A percentile compares a stretch with the other conserved stretches of the same genome.
Conservation (phyloP, 192 early-diverging fungal species). For the Coemansia nantahalensis region DNA sequence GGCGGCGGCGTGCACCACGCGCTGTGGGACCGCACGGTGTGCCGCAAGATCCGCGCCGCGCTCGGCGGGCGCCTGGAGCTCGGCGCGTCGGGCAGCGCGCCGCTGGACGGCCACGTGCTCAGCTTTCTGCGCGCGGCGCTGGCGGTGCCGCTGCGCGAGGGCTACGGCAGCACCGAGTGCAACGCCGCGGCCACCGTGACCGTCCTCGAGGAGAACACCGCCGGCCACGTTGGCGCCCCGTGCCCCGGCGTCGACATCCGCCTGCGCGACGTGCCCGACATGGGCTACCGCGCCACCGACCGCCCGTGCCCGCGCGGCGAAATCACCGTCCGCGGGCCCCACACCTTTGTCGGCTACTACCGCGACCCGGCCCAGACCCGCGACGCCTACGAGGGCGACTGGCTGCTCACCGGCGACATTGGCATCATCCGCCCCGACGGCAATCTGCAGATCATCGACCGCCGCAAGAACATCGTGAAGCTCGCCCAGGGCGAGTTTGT, state of each 20-base stretch:
- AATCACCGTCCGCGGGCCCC: constrained; percentile 74
- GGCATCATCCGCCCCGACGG: constrained; percentile 71
- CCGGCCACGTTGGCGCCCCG: constrained; percentile 77
- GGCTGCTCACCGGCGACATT: constrained; percentile 89
- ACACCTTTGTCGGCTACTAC: constrained; percentile 78
- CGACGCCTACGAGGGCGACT: constrained; percentile 76
- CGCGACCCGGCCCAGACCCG: constrained; percentile 74
- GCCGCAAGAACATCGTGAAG: constrained; percentile 80
- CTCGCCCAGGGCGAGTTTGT: constrained; percentile 91
- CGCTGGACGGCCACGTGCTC: constrained; percentile 63
- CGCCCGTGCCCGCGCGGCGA: constrained; percentile 86
- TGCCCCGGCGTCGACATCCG: constrained; percentile 78
- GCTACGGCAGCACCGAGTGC: constrained; percentile 52
- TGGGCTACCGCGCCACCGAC: constrained; percentile 82
- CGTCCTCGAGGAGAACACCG: constrained; percentile 27
- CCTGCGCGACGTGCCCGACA: constrained; percentile 83
- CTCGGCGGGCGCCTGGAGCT: constrained; percentile 73
- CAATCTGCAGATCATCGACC: constrained; percentile 78
- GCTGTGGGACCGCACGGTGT: constrained; percentile 85
- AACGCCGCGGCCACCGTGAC: constrained; percentile 30
- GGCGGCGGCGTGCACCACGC: constrained; percentile 60
- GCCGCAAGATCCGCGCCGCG: constrained; percentile 74
- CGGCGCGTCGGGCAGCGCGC: constrained; percentile 67
- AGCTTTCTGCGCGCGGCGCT: constrained; percentile 67
- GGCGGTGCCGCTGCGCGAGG: constrained; percentile 57